Evolutionary conservation across 179 eudicot species (phyloP).

Genomic region (Heliamphora pulchella): DNA sequence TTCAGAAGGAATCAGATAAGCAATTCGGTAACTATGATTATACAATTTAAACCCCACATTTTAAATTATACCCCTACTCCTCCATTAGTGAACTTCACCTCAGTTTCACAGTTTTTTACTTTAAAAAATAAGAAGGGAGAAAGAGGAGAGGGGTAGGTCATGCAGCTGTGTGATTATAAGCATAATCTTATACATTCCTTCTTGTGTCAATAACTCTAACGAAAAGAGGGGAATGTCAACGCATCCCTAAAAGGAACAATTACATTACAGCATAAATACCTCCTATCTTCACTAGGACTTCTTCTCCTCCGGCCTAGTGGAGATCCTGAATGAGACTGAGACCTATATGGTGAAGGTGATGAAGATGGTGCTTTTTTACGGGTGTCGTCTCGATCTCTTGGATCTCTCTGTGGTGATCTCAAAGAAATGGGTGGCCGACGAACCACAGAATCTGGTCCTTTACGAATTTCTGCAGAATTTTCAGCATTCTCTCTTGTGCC

Average conservation of each 20-base stretch:
- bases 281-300: constrained; percentile 43
- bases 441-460: constrained; percentile 21
- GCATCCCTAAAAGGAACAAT: background rate
- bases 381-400: constrained; percentile 25
- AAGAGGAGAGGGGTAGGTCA: background rate
- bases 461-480: constrained; percentile 23
- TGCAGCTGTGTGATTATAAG: background rate
- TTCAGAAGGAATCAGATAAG: constrained; percentile 13
- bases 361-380: constrained; percentile 31
- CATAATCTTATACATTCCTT: background rate
- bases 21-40: background rate
- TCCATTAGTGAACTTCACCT: background rate
- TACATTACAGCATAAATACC: constrained; percentile 24
- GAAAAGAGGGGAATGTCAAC: constrained; percentile 2
- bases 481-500: constrained; percentile 31
- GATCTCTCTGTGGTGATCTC: constrained; percentile 68
- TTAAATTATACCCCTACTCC: background rate
- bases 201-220: constrained; percentile 4
- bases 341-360: constrained; percentile 41
- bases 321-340: constrained; percentile 32
- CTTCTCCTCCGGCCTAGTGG: constrained; percentile 29
- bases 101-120: background rate
- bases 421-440: constrained; percentile 39
- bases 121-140: background rate
- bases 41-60: background rate